Conservation (phyloP, 768 basidiomycete species). For the Lactarius psammicola region DNA sequence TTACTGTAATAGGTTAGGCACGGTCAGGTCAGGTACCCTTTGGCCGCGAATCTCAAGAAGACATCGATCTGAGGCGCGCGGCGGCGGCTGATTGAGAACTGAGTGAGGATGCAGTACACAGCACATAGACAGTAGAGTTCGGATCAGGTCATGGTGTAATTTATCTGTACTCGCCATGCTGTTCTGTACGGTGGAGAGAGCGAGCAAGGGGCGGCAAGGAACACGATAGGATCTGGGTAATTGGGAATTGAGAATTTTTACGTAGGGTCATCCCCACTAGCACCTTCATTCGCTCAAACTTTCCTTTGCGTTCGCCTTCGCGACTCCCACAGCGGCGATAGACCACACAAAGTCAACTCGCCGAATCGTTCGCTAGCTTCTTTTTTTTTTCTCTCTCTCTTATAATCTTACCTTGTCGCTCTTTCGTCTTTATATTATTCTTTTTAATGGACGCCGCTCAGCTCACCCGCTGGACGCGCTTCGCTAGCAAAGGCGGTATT, state of each 20-base stretch:
- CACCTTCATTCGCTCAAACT: too few species aligned
- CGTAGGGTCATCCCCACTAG: not conserved
- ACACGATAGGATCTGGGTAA: not conserved
- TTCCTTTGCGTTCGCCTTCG: not conserved
- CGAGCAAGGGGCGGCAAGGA: not conserved
- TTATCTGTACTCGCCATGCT: too few species aligned
- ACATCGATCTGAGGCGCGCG: too few species aligned
- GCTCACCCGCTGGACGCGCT: conserved; percentile 78
- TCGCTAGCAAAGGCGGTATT: conserved; percentile 83
- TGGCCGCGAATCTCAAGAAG: too few species aligned
- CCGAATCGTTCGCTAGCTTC: not conserved
- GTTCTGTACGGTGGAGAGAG: too few species aligned
- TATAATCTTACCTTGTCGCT: not conserved
- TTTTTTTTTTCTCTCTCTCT: not conserved
- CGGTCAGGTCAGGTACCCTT: too few species aligned
- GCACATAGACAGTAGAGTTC: too few species aligned
- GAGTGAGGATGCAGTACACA: too few species aligned
- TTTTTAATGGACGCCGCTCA: conserved; percentile 63
- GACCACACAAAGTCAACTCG: not conserved
- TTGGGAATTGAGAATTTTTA: not conserved
- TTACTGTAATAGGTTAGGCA: too few species aligned
- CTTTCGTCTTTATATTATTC: not conserved
- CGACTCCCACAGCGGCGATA: not conserved
- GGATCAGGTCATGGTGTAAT: too few species aligned
- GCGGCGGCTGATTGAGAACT: too few species aligned